These are phyloP conservation scores for Stereocaulon alpinum DNA, from an alignment of 495 filamentous ascomycete species.

Conservation along the genomic window DNA sequence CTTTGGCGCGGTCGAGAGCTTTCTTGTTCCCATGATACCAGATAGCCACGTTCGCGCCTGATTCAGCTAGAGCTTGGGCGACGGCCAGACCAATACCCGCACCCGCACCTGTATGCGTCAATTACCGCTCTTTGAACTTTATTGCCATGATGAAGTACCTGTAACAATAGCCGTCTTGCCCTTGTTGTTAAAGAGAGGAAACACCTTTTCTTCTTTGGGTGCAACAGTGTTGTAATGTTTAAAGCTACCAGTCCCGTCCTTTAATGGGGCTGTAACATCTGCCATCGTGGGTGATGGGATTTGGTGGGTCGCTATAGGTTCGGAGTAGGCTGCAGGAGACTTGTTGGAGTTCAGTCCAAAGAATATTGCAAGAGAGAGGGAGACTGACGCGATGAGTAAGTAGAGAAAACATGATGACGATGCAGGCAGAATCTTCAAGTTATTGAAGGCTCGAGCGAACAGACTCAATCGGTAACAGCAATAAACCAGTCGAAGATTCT, in stretches of 20 bases:
- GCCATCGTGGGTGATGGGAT: neutral
- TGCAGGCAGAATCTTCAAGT: neutral
- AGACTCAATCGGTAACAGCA: neutral
- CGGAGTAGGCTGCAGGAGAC: neutral
- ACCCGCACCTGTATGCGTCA: constrained; percentile 52
- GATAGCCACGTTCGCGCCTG: constrained; percentile 78
- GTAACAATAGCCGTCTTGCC: constrained; percentile 78
- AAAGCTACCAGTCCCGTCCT: constrained; percentile 31
- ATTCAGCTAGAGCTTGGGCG: constrained; percentile 68
- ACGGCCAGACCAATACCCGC: constrained; percentile 74
- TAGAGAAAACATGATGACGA: constrained; percentile 2
- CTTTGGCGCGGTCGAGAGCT: constrained; percentile 55
- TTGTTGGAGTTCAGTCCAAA: constrained; percentile 5
- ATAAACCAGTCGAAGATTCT: neutral
- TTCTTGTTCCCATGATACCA: constrained; percentile 77
- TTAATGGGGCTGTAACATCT: constrained; percentile 4
- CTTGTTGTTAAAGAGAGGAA: constrained; percentile 75
- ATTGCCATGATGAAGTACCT: constrained; percentile 40
- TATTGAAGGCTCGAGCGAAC: neutral
- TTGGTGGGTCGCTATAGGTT: neutral
- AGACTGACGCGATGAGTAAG: constrained; percentile 5
- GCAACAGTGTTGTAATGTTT: constrained; percentile 49
- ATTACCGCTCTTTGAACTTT: neutral
- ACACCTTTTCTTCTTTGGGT: constrained; percentile 50
- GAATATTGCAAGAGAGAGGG: constrained; percentile 1